Evolutionary conservation across 1,284 basidiomycete genomes (phyloP), one percentile per base, ranked within the genome.

Genomic region (Cryptococcus hybrid): DNA sequence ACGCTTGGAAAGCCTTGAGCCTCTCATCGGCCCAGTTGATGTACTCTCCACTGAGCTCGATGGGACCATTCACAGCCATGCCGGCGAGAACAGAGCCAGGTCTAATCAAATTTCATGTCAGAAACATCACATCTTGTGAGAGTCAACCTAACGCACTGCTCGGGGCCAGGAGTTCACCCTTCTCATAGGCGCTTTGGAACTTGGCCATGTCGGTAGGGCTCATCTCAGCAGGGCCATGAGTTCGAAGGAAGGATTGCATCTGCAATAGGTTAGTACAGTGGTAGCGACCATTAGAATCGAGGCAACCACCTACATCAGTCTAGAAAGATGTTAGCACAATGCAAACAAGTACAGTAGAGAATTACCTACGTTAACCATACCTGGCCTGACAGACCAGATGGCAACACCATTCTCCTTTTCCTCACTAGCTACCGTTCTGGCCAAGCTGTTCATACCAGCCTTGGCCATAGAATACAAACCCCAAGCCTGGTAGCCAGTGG

Each of bases 381-480:
- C 83, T 0, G 83, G 83, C 12, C 82, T 69, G 9, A 84, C 69
- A 0, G 81, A 71, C 57, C 80, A 79, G 4, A 75, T 71, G 0
- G 75, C 73, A 15, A 84, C 68, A 7, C 66, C 66, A 43, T 56
- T 51, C 1, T 68, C 68, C 13, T 69, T 66, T 63, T 84, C 82
- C 61, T 84, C 83, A 35, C 73, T 76, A 0, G 79, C 82, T 7
- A 83, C 67, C 0, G 82, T 83, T 62, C 78, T 63, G 8, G 66
- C 65, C 6, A 84, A 69, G 9, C 79, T 75, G 67, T 84, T 84
- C 70, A 82, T 67, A 0, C 79, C 82, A 0, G 83, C 82, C 57
- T 78, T 78, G 58, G 66, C 70, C 60, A 71, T 66, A 18, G 77
- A 80, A 69, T 83, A 83, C 46, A 81, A 71, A 0, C 77, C 77